Conservation (phyloP, 106 monocot genomes). For the Dendrobium officinale region DNA sequence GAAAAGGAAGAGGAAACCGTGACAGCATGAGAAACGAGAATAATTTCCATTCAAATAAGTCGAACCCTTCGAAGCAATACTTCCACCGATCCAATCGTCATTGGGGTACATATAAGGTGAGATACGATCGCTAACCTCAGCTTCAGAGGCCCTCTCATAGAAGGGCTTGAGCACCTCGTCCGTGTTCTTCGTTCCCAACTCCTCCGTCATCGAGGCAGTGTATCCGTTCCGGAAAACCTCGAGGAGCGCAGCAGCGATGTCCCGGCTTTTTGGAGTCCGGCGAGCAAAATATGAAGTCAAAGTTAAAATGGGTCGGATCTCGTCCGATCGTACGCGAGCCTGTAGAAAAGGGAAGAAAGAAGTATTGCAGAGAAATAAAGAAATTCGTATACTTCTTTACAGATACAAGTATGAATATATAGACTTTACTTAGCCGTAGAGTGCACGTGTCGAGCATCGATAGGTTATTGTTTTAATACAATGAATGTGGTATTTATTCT, state of each 20-base stretch:
- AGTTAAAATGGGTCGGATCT: too few relatives aligned
- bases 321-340: too few relatives aligned
- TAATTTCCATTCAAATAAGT: neutral
- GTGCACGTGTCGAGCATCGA: too few relatives aligned
- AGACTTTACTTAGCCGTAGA: too few relatives aligned
- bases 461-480: too few relatives aligned
- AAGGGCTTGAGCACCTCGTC: slow-evolving; percentile 24
- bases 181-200: slow-evolving; percentile 1
- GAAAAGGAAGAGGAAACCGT: neutral
- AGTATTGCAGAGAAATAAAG: too few relatives aligned
- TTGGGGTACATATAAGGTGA: neutral
- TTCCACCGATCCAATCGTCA: neutral
- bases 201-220: neutral
- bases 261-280: neutral
- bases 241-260: neutral
- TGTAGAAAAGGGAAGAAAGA: too few relatives aligned
- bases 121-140: slow-evolving; percentile 12
- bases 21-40: neutral
- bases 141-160: slow-evolving; percentile 17
- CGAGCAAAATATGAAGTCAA: too few relatives aligned
- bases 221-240: neutral
- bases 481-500: too few relatives aligned
- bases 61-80: neutral
- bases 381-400: too few relatives aligned
- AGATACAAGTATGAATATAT: too few relatives aligned